These are phyloP conservation scores for Xylaria grammica DNA, from an alignment of 495 filamentous ascomycete genomes.

Conservation along the genomic window DNA sequence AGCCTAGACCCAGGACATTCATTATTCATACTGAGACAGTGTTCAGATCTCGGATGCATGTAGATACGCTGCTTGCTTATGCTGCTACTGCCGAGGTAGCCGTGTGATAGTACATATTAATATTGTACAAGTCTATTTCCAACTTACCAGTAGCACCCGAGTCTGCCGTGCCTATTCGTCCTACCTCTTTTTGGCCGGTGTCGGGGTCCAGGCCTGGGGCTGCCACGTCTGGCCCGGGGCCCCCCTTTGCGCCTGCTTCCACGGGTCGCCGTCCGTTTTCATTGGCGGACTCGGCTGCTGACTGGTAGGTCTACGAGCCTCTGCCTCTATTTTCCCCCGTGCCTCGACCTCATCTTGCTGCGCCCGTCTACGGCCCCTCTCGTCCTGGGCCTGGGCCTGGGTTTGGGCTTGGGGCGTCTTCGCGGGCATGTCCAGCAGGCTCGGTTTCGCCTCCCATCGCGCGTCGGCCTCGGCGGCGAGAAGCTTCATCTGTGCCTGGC, in stretches of 20 bases:
- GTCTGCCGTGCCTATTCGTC: too few species aligned
- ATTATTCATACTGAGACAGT: too few species aligned
- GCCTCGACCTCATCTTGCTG: conserved; percentile 30
- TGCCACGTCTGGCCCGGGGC: conserved; percentile 77
- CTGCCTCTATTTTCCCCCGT: conserved; percentile 25
- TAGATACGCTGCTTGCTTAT: too few species aligned
- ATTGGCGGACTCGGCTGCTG: conserved; percentile 18
- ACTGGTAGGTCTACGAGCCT: conserved; percentile 13
- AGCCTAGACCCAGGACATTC: too few species aligned
- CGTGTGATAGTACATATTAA: background rate
- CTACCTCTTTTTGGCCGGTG: conserved; percentile 39
- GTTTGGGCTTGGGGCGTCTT: conserved; percentile 14
- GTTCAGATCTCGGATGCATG: background rate
- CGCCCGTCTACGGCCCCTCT: conserved; percentile 26
- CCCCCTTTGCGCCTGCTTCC: conserved; percentile 53
- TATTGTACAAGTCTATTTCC: conserved; percentile 6
- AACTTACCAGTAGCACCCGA: too few species aligned
- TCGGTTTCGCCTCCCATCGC: conserved; percentile 79
- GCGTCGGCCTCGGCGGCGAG: conserved; percentile 82
- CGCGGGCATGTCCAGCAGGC: conserved; percentile 35
- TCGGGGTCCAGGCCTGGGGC: conserved; percentile 72
- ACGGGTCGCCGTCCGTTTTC: conserved; percentile 59
- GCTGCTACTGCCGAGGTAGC: background rate
- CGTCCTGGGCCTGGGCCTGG: conserved; percentile 27
- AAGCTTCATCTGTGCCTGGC: conserved; percentile 71